Conservation (phyloP, 768 basidiomycete genomes). For the Naganishia randhawae region DNA sequence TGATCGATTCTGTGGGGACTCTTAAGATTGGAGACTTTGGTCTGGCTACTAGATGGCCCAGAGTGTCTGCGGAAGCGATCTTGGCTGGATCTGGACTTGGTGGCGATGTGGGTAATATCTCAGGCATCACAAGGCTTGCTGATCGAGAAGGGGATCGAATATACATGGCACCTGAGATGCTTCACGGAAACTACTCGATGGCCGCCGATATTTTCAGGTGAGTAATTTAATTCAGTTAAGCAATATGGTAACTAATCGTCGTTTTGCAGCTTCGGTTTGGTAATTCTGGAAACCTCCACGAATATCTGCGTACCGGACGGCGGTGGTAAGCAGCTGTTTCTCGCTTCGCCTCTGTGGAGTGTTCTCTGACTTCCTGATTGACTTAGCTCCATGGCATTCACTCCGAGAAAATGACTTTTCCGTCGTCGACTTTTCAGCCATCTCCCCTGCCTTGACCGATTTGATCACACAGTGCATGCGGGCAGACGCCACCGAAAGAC, state of each 20-base stretch:
- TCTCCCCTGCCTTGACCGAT: constrained; percentile 46
- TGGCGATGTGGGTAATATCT: constrained; percentile 26
- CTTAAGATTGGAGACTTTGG: constrained; percentile 99
- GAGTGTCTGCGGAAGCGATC: constrained; percentile 53
- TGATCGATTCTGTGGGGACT: constrained; percentile 77
- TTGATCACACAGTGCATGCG: constrained; percentile 48
- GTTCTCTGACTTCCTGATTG: constrained; percentile 53
- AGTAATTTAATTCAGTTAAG: constrained; percentile 45
- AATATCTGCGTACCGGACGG: constrained; percentile 96
- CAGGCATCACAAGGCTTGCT: constrained; percentile 24
- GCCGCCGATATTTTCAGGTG: constrained; percentile 97
- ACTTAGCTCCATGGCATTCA: constrained; percentile 84
- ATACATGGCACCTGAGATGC: constrained; percentile 93
- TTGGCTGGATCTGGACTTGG: constrained; percentile 46
- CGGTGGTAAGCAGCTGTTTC: constrained; percentile 57
- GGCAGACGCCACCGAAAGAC: constrained; percentile 49
- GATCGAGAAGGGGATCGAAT: constrained; percentile 88
- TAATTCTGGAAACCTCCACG: constrained; percentile 87
- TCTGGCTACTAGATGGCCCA: constrained; percentile 91
- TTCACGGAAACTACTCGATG: constrained; percentile 84
- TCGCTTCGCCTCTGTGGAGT: background rate
- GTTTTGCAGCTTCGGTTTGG: constrained; percentile 77
- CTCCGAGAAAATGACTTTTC: constrained; percentile 86
- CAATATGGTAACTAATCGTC: constrained; percentile 51
- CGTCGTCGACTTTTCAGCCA: constrained; percentile 52